Conservation (phyloP, 1,284 basidiomycete genomes). For the Neonothopanus nambi region DNA sequence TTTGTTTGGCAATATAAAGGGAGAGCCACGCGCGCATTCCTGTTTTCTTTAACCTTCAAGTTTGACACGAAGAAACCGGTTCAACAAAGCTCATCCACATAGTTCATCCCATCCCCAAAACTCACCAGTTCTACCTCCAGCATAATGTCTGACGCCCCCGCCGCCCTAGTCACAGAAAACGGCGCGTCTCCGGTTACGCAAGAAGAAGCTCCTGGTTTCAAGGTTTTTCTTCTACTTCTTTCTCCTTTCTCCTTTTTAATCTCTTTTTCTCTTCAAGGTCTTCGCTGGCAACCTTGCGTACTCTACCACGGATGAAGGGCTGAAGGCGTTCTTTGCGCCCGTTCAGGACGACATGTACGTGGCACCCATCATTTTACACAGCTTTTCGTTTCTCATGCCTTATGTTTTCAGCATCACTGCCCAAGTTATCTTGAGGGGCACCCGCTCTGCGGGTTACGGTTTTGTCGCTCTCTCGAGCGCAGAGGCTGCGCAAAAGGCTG, state of each 20-base stretch:
- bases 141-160: conserved; percentile 86
- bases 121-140: conserved; percentile 53
- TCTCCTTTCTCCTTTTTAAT: conserved; percentile 18
- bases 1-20: too few species aligned
- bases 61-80: conserved; percentile 80
- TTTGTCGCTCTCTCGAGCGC: conserved; percentile 83
- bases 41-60: conserved; percentile 63
- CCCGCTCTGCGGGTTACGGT: conserved; percentile 86
- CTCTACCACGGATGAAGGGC: conserved; percentile 85
- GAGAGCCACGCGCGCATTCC: not conserved
- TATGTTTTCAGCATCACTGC: conserved; percentile 57
- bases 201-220: conserved; percentile 76
- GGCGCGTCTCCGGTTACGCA: conserved; percentile 73
- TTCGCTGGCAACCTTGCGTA: conserved; percentile 89
- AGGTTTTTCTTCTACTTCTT: conserved; percentile 45
- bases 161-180: conserved; percentile 74
- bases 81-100: conserved; percentile 56
- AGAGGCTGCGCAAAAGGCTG: conserved; percentile 84
- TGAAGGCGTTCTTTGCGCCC: conserved; percentile 85
- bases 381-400: conserved; percentile 29
- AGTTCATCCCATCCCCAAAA: conserved; percentile 31
- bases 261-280: conserved; percentile 48
- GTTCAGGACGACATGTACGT: conserved; percentile 81
- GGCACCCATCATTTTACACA: conserved; percentile 36
- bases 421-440: conserved; percentile 80